Percentiles rank a stretch among this genome's conserved stretches.
Evolutionary conservation across 768 basidiomycete species (phyloP).

Genomic region (Sistotremastrum suecicum): DNA sequence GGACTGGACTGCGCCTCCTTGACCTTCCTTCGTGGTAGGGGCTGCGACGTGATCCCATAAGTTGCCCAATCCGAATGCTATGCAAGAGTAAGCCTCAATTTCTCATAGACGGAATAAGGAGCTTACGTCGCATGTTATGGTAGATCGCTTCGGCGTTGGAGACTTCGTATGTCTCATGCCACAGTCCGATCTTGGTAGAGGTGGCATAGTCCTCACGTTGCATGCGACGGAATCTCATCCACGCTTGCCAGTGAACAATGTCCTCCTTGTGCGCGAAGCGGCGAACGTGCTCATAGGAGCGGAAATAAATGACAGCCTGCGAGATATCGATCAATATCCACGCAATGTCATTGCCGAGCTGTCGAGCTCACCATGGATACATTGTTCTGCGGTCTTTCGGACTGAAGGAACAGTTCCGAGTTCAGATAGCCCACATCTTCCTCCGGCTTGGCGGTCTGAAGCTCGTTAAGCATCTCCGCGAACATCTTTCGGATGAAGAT

Average conservation of each 20-base stretch:
- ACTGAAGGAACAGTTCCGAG: not conserved
- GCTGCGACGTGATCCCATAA: too few relatives aligned
- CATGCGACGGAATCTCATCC: not conserved
- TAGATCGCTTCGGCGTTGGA: slow-evolving; percentile 5
- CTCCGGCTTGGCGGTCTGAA: slow-evolving; percentile 2
- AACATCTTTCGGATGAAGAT: slow-evolving; percentile 3
- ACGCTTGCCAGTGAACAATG: slow-evolving; percentile 1
- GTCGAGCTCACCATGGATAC: slow-evolving; percentile 2
- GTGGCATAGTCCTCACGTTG: not conserved
- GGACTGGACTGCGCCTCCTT: too few relatives aligned
- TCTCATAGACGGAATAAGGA: too few relatives aligned
- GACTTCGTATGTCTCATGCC: slow-evolving; percentile 4
- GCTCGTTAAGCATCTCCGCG: slow-evolving; percentile 2
- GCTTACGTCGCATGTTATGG: slow-evolving; percentile 4
- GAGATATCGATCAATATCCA: not conserved
- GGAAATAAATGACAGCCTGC: slow-evolving; percentile 1
- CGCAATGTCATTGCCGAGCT: not conserved
- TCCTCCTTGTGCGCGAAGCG: slow-evolving; percentile 4
- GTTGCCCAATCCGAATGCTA: too few relatives aligned
- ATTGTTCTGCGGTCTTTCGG: not conserved
- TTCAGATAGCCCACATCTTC: slow-evolving; percentile 4
- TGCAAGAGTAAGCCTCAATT: too few relatives aligned
- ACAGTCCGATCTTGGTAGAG: slow-evolving; percentile 2
- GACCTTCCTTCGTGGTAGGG: too few relatives aligned
- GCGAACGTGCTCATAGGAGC: slow-evolving; percentile 2